Evolutionary conservation across 306 rosid genomes (phyloP).

Genomic region (Cucumis hystrix): DNA sequence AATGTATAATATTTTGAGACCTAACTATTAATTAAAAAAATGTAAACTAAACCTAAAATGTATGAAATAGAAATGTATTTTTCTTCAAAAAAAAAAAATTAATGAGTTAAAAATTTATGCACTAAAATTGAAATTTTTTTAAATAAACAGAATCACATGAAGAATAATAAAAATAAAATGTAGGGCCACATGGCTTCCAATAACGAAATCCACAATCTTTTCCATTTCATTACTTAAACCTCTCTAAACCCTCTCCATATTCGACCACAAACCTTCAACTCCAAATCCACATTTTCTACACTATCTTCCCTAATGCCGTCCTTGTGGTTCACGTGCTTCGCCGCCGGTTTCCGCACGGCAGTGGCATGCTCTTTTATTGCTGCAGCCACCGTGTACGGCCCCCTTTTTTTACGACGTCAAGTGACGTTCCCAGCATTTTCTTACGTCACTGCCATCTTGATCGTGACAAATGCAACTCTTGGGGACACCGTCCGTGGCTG

Average conservation of each 20-base stretch:
- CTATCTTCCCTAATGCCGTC: background rate
- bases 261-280: background rate
- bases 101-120: too few species aligned
- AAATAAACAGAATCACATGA: too few species aligned
- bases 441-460: conserved; percentile 40
- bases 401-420: conserved; percentile 17
- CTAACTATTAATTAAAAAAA: too few species aligned
- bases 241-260: background rate
- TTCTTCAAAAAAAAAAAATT: too few species aligned
- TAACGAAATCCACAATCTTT: background rate
- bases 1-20: too few species aligned
- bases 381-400: conserved; percentile 33
- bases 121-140: too few species aligned
- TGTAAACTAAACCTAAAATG: too few species aligned
- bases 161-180: background rate
- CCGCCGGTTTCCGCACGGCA: conserved; percentile 41
- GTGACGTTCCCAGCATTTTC: conserved; percentile 58
- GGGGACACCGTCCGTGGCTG: conserved; percentile 46
- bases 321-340: conserved; percentile 22
- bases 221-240: conserved; percentile 1
- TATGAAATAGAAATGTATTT: too few species aligned
- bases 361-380: conserved; percentile 53
- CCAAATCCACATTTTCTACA: background rate
- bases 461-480: conserved; percentile 34
- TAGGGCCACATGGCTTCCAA: background rate